phyloP scores from a whole-genome alignment of 305 asterid genomes.

The Plantago lanceolata region DNA sequence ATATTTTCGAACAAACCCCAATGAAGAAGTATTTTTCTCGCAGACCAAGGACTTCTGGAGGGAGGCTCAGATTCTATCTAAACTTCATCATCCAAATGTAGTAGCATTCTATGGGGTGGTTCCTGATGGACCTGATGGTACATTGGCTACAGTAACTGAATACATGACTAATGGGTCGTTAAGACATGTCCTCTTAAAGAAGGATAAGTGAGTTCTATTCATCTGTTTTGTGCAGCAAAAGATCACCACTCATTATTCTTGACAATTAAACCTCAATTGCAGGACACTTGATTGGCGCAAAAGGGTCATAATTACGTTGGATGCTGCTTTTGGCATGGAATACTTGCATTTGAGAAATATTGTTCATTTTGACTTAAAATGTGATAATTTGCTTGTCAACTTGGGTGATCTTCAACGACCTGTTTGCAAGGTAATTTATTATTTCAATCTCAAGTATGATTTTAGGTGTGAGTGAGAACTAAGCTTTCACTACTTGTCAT shows the following conservation, averaged over 20 bases:
- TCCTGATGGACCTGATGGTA: slow-evolving; percentile 82
- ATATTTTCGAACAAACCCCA: not conserved
- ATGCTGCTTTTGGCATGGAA: slow-evolving; percentile 92
- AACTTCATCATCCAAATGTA: slow-evolving; percentile 88
- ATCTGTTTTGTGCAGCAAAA: not conserved
- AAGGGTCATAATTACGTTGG: slow-evolving; percentile 64
- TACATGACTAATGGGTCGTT: slow-evolving; percentile 79
- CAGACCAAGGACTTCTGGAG: slow-evolving; percentile 92
- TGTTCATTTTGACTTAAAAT: slow-evolving; percentile 80
- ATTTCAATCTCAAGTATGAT: too few species aligned
- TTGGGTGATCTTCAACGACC: slow-evolving; percentile 81
- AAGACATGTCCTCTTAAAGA: slow-evolving; percentile 63
- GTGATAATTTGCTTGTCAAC: slow-evolving; percentile 84
- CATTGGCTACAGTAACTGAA: slow-evolving; percentile 85
- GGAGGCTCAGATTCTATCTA: slow-evolving; percentile 82
- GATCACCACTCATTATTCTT: slow-evolving; percentile 8
- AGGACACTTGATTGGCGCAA: slow-evolving; percentile 63
- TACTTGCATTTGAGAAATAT: slow-evolving; percentile 72
- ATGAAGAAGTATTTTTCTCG: not conserved
- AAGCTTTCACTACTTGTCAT: not conserved
- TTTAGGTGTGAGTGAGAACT: too few species aligned
- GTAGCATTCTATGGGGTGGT: slow-evolving; percentile 94
- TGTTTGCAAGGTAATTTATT: slow-evolving; percentile 64
- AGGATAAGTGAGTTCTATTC: slow-evolving; percentile 51
- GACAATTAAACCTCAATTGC: slow-evolving; percentile 27